phyloP scores from a whole-genome alignment of 306 rosid species.

The Cicer arietinum region DNA sequence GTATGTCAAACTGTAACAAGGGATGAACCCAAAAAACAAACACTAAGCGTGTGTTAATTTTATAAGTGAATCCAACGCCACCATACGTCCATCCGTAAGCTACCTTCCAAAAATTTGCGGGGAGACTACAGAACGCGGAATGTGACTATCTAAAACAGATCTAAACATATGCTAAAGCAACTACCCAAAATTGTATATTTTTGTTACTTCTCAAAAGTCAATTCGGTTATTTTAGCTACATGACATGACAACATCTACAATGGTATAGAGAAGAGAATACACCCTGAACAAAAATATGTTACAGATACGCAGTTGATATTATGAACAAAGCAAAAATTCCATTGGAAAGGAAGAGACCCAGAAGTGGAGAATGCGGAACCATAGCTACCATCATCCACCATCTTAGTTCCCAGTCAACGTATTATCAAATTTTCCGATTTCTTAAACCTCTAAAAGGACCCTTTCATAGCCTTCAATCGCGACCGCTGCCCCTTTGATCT shows the following conservation, averaged over 20 bases:
- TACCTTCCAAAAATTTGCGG: too few relatives aligned
- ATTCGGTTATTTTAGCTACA: constrained; percentile 40
- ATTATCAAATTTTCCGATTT: constrained; percentile 10
- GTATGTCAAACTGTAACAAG: background rate
- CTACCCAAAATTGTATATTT: constrained; percentile 41
- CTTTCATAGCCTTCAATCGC: constrained; percentile 69
- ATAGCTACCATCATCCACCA: constrained; percentile 41
- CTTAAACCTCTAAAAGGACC: constrained; percentile 49
- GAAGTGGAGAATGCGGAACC: background rate
- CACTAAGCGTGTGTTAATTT: too few relatives aligned
- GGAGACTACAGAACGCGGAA: too few relatives aligned
- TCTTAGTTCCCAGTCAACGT: constrained; percentile 35
- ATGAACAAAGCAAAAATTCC: constrained; percentile 45
- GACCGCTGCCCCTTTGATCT: constrained; percentile 83
- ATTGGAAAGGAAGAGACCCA: constrained; percentile 2
- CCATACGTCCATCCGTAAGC: too few relatives aligned
- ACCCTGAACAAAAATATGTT: constrained; percentile 47
- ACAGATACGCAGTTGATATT: constrained; percentile 38
- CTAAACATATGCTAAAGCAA: background rate
- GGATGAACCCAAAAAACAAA: background rate
- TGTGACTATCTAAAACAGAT: too few relatives aligned
- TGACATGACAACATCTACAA: constrained; percentile 46
- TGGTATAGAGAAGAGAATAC: constrained; percentile 54
- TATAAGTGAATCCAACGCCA: too few relatives aligned
- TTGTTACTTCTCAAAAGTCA: constrained; percentile 27